phyloP scores from a whole-genome alignment of 2,329 filamentous ascomycete genomes.

The Madurella mycetomatis region DNA sequence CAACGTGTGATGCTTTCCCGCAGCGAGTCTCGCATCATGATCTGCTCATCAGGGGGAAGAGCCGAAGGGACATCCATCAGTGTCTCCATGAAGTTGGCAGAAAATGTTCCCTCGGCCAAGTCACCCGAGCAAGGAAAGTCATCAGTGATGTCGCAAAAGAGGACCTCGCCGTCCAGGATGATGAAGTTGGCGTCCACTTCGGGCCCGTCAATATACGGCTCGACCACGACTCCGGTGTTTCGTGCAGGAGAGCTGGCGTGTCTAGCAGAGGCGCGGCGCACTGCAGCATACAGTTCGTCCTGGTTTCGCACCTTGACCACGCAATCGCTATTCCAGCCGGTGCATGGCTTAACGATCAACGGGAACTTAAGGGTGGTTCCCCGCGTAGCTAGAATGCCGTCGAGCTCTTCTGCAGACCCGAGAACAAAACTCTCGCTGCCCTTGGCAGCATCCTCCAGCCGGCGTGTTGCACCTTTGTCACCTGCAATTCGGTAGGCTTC shows the following conservation, averaged over 20 bases:
- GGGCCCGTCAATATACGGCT: constrained; percentile 38
- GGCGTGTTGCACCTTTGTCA: constrained; percentile 31
- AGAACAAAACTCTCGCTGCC: constrained; percentile 19
- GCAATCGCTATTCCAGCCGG: constrained; percentile 31
- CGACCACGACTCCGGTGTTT: constrained; percentile 32
- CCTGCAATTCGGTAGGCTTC: constrained; percentile 29
- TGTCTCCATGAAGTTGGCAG: constrained; percentile 28
- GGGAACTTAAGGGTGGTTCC: constrained; percentile 23
- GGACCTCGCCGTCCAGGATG: constrained; percentile 34
- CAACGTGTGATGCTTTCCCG: constrained; percentile 20
- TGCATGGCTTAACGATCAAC: constrained; percentile 36
- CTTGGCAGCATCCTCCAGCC: constrained; percentile 19
- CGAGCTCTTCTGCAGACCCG: constrained; percentile 17
- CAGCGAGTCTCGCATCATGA: constrained; percentile 21
- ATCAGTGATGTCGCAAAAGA: constrained; percentile 38
- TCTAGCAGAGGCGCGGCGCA: constrained; percentile 19
- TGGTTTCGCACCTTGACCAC: constrained; percentile 31
- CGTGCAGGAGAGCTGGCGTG: constrained; percentile 19
- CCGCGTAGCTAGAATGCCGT: constrained; percentile 9
- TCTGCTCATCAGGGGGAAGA: constrained; percentile 22
- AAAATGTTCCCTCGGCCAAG: constrained; percentile 6
- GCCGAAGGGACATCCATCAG: constrained; percentile 24
- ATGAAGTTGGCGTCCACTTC: constrained; percentile 41
- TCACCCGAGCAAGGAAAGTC: constrained; percentile 35
- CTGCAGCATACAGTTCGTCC: constrained; percentile 27